Evolutionary conservation across 2,329 filamentous ascomycete genomes (phyloP), one percentile per base, ranked within the genome.

Genomic region (Colletotrichum salicis): DNA sequence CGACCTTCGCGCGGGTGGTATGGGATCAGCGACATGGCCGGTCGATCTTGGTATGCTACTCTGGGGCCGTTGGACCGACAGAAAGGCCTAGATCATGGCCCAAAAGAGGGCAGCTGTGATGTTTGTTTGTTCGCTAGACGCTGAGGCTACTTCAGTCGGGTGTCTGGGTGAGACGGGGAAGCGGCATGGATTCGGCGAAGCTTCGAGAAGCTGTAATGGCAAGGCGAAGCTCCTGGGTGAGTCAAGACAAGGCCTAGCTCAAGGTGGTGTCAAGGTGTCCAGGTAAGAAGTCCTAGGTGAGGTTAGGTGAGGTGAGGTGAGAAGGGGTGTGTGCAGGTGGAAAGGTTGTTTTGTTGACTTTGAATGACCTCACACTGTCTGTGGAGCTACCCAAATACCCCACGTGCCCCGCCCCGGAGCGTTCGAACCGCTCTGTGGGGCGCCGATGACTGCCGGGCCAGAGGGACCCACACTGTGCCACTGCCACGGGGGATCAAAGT

Each of bases 1-100:
- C 92, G 90, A 76, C 91, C 92, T 77, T 94, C 93, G 73, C 88
- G 88, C 60, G 91, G 89, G 67, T 89, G 88, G 79, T 95, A 96
- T 4, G 93, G 93, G 74, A 96, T 91, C 77, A 96, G 85, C 75
- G 93, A 95, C 88, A 90, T 84, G 70, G 33, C 52, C 45, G 19
- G 13, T 63, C 35, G 45, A 54, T 33, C 13, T 52, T 48, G 52
- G 7, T 35, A n/a, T 22, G 55, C 19, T 60, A 56, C 27, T 51
- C 5, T 45, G 27, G 55, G 64, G 70, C 51, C 70, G 55, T 70
- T 66, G 69, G 66, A 70, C 65, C 66, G 35, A 48, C 59, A 37
- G 29, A 24, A 5, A 15, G 35, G 48, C 15, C 27, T 60, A 13
- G 12, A 64, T 37, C 70, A 70, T 70, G 60, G 45, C 63, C 67